Evolutionary conservation across 208 protist genomes (phyloP), one percentile per base, ranked within the genome.

Genomic region (Porcisia hertigi): DNA sequence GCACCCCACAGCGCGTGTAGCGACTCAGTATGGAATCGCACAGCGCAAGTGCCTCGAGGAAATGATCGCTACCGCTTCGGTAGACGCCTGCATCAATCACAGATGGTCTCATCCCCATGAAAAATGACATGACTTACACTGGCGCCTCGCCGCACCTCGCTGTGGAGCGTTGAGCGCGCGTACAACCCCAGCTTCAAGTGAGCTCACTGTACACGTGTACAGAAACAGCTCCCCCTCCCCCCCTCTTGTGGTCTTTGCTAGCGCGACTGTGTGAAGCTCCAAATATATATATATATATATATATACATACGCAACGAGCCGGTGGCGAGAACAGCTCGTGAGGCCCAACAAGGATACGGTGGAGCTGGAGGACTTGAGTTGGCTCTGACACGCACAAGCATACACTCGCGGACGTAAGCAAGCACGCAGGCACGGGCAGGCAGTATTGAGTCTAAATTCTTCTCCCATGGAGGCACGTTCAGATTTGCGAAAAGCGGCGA

Each of bases 11-110:
- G 63, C 87, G 83, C 52, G 82, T 69, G 74, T 91, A 91, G n/a
- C 87, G 87, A 39, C 49, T 43, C 3, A 91, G 69, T 66, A 91
- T 88, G 30, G 84, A 84, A 54, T 91, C 79, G 45, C 81, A 84
- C 65, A 91, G 81, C 16, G 81, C 70, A 25, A 91, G 73, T 20
- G 87, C 83, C 73, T 91, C 87, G 64, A 83, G 84, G 43, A 91
- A 82, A 62, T 91, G 85, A 14, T 81, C 63, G 20, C 71, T 76
- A 45, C 80, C 79, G 62, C 77, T 66, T 20, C 69, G 43, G 16
- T 52, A 34, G 41, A 7, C 20, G 8, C 18, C 18, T 30, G 36
- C 41, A 30, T 41, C 34, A 11, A 63, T 36, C 58, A 4, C 25
- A 14, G 34, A 23, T 4, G n/a, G 14, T 7, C 4, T 16, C 34